Evolutionary conservation across 345 rosid genomes (phyloP), one percentile per base, ranked within the genome.

Genomic region (Salix koriyanagi): DNA sequence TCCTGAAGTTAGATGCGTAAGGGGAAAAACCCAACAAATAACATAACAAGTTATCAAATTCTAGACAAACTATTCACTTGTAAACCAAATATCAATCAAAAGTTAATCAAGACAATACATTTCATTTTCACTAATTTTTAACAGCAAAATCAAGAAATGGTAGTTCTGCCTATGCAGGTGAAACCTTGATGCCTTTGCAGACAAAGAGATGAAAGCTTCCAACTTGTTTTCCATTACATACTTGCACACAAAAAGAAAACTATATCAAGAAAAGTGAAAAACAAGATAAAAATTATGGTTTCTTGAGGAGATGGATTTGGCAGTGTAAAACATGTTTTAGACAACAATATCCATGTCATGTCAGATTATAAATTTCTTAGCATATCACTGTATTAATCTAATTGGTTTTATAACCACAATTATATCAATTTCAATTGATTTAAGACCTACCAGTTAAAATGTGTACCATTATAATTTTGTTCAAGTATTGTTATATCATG

Each of bases 1-100:
- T 81, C 91, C 99, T 95, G 88, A 83, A 82, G 67, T 50, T 28
- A 19, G 70, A 83, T 1, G 42, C 62, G 70, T 65, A 13, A 23
- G 54, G 3, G 8, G 19, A 68, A 15, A 30, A 68, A 21, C 66
- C 68, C 41, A 13, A 46, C 70, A 23, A 65, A 30, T 46, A 62
- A 69, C 42, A 74, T 58, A 78, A 3, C 25, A 50, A 18, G 67
- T 16, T 60, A 25, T 34, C 23, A n/a, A 21, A 44, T 26, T n/a
- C 58, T 50, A 28, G 60, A 48, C 8, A 37, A 32, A 65, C 21
- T 16, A 75, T 46, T 46, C 16, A 39, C 30, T 5, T 30, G 66
- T 19, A 42, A 36, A 72, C 64, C n/a, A 9, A 36, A 8, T 71
- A 28, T 18, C 13, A 36, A 26, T 26, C 48, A 25, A 26, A 23